Conservation (phyloP, 2,329 filamentous ascomycete genomes). For the Talaromyces marneffei region DNA sequence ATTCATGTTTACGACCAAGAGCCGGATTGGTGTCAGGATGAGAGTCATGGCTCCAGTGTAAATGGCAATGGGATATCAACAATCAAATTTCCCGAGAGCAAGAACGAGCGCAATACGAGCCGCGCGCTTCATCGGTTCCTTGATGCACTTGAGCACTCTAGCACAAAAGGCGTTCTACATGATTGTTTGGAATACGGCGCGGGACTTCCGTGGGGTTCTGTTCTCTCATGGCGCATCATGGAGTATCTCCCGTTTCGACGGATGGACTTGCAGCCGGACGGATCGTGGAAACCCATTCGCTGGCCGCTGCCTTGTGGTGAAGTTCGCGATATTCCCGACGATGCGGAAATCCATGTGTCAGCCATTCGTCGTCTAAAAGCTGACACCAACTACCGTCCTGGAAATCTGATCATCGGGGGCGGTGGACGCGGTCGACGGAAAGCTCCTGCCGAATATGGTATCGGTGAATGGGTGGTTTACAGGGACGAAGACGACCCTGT, state of each 20-base stretch:
- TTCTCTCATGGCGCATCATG: conserved; percentile 69
- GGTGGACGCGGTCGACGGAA: conserved; percentile 63
- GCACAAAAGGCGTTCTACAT: conserved; percentile 54
- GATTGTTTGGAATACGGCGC: conserved; percentile 63
- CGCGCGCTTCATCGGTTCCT: conserved; percentile 46
- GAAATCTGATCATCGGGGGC: conserved; percentile 73
- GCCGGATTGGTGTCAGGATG: conserved; percentile 12
- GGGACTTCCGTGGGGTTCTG: conserved; percentile 52
- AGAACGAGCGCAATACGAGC: conserved; percentile 21
- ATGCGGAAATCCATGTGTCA: conserved; percentile 66
- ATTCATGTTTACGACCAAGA: conserved; percentile 21
- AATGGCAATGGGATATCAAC: conserved; percentile 11
- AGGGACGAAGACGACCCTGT: conserved; percentile 60
- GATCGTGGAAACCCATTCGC: conserved; percentile 71
- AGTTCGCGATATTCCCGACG: conserved; percentile 66
- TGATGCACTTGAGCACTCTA: conserved; percentile 53
- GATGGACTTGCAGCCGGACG: conserved; percentile 69
- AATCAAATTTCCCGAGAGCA: conserved; percentile 8
- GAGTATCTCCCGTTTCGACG: conserved; percentile 74
- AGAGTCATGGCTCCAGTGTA: conserved; percentile 3
- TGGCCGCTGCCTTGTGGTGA: conserved; percentile 77
- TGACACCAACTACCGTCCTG: conserved; percentile 63
- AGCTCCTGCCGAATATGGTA: conserved; percentile 59
- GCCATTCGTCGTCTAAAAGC: conserved; percentile 66
- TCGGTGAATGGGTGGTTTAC: conserved; percentile 65